phyloP scores from a whole-genome alignment of 2,329 filamentous ascomycete genomes.

The Pyricularia grisea region DNA sequence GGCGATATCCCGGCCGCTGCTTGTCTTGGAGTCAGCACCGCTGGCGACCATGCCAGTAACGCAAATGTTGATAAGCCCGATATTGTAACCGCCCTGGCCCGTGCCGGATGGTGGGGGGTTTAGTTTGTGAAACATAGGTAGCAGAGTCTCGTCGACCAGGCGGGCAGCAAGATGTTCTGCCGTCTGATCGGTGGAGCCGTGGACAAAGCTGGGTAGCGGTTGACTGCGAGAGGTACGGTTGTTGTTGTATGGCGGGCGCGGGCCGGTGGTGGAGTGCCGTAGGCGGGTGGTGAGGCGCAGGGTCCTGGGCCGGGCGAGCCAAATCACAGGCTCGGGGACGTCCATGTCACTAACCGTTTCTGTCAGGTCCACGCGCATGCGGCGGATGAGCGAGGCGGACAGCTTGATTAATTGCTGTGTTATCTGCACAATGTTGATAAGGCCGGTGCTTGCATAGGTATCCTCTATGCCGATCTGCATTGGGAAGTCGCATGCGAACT shows the following conservation, averaged over 20 bases:
- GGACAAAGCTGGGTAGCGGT: constrained; percentile 52
- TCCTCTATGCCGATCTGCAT: constrained; percentile 93
- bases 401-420: constrained; percentile 60
- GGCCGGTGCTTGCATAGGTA: constrained; percentile 61
- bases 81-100: constrained; percentile 60
- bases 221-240: constrained; percentile 71
- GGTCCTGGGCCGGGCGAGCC: constrained; percentile 75
- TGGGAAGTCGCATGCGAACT: constrained; percentile 60
- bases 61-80: constrained; percentile 79
- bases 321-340: constrained; percentile 26
- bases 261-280: constrained; percentile 6
- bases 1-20: constrained; percentile 65
- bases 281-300: constrained; percentile 72
- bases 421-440: constrained; percentile 57
- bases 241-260: constrained; percentile 49
- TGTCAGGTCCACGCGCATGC: constrained; percentile 71
- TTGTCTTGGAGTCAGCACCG: constrained; percentile 37
- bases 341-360: constrained; percentile 29
- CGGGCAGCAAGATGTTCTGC: constrained; percentile 18
- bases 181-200: constrained; percentile 36
- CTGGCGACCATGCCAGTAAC: constrained; percentile 71
- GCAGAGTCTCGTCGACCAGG: constrained; percentile 10
- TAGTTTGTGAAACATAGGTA: constrained; percentile 18
- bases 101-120: constrained; percentile 28
- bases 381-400: constrained; percentile 58